Conservation (phyloP, 441 rosid species). For the Populus trichocarpa region DNA sequence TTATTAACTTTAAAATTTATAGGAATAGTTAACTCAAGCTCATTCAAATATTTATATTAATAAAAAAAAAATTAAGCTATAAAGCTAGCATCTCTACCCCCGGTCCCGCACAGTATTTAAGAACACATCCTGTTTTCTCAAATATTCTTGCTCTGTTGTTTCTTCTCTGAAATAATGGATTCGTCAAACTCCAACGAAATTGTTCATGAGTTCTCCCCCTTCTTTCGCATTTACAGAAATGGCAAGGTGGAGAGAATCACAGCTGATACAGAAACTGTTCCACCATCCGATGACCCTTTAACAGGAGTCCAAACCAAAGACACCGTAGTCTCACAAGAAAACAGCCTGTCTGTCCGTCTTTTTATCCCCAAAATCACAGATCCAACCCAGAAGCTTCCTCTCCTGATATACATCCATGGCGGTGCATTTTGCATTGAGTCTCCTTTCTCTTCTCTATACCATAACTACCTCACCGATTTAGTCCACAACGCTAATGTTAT, state of each 20-base stretch:
- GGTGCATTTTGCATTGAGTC: slow-evolving; percentile 50
- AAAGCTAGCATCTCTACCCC: too few relatives aligned
- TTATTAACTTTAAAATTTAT: too few relatives aligned
- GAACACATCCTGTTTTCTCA: too few relatives aligned
- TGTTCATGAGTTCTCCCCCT: slow-evolving; percentile 28
- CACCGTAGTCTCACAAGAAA: slow-evolving; percentile 6
- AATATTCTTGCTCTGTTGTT: not conserved
- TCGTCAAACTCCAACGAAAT: slow-evolving; percentile 23
- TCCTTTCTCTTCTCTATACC: slow-evolving; percentile 40
- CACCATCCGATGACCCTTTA: slow-evolving; percentile 37
- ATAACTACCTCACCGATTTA: slow-evolving; percentile 29
- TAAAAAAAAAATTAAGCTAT: too few relatives aligned
- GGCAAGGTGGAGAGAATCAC: slow-evolving; percentile 37
- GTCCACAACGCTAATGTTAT: slow-evolving; percentile 39
- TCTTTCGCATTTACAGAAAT: slow-evolving; percentile 32
- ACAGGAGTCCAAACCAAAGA: slow-evolving; percentile 29
- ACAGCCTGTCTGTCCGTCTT: slow-evolving; percentile 25
- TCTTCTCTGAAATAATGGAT: slow-evolving; percentile 1
- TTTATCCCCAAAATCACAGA: slow-evolving; percentile 25
- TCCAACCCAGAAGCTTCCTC: slow-evolving; percentile 29
- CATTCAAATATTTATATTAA: too few relatives aligned
- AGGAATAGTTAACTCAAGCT: too few relatives aligned
- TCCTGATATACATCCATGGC: slow-evolving; percentile 58
- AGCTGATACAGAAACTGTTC: slow-evolving; percentile 28
- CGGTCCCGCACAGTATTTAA: too few relatives aligned